Conservation (phyloP, 495 filamentous ascomycete genomes). For the Lophiostoma macrostomum region DNA sequence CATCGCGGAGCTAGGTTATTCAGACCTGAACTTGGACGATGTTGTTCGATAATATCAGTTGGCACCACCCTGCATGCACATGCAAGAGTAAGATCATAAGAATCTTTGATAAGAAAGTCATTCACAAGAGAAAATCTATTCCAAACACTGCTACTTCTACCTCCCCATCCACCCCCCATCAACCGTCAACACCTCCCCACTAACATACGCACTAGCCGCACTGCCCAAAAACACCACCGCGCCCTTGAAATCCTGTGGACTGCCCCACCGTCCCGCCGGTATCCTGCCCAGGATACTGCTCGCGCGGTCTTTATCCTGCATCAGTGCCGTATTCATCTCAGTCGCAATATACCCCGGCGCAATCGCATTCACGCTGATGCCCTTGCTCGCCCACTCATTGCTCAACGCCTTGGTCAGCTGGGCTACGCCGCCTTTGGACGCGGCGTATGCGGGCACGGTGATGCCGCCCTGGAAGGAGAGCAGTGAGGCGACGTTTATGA, state of each 20-base stretch:
- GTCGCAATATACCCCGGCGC: conserved; percentile 76
- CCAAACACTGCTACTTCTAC: conserved; percentile 48
- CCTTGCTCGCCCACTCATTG: conserved; percentile 80
- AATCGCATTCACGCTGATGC: conserved; percentile 54
- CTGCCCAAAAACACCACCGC: conserved; percentile 74
- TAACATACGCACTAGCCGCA: conserved; percentile 74
- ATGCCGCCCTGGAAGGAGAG: conserved; percentile 89
- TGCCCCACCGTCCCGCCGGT: conserved; percentile 82
- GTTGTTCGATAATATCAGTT: too few relatives aligned
- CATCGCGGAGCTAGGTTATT: too few relatives aligned
- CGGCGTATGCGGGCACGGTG: conserved; percentile 87
- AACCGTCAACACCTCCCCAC: conserved; percentile 74
- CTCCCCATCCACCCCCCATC: conserved; percentile 95
- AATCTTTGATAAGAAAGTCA: too few relatives aligned
- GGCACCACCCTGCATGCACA: too few relatives aligned
- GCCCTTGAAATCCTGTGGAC: conserved; percentile 86
- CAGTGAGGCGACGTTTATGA: conserved; percentile 84
- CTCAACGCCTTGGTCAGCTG: conserved; percentile 85
- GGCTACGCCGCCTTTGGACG: conserved; percentile 80
- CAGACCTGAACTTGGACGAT: too few relatives aligned
- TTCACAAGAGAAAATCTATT: too few relatives aligned
- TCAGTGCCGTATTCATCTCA: conserved; percentile 85
- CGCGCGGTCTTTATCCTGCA: conserved; percentile 66
- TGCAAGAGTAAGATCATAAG: too few relatives aligned
- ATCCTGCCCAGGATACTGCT: conserved; percentile 77